phyloP scores from a whole-genome alignment of 148 eudicot genomes.

The Chenopodium quinoa region DNA sequence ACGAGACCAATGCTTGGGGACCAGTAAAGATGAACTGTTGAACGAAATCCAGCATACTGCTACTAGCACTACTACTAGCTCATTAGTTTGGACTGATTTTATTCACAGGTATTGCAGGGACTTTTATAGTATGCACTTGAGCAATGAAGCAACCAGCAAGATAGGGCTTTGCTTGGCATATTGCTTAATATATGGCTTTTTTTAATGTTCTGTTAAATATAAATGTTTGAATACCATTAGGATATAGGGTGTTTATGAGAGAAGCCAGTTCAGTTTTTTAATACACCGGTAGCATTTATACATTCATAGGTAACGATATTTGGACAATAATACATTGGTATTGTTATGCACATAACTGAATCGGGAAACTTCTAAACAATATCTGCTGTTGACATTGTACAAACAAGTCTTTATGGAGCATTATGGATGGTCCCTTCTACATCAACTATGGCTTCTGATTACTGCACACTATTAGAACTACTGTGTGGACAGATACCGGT shows the following conservation, averaged over 20 bases:
- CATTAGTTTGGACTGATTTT: no score
- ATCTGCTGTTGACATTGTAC: not conserved
- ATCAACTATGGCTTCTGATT: conserved; percentile 75
- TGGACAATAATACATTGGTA: not conserved
- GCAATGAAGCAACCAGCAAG: no score
- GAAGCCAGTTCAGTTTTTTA: no score
- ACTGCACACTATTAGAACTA: conserved; percentile 65
- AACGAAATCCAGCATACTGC: no score
- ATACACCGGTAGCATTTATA: no score
- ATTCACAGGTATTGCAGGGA: no score
- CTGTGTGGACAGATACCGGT: conserved; percentile 94
- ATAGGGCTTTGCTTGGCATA: not conserved
- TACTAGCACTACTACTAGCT: no score
- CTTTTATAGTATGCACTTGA: no score
- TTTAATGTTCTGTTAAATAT: not conserved
- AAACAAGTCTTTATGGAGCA: conserved; percentile 35
- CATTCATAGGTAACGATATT: not conserved
- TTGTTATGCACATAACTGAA: not conserved
- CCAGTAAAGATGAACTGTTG: no score
- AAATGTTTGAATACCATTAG: not conserved
- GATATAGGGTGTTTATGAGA: no score
- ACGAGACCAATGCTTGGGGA: no score
- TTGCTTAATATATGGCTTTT: not conserved
- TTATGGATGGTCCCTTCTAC: conserved; percentile 48
- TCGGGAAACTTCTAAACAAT: not conserved